Conservation (phyloP, 768 basidiomycete species). For the Floccularia luteovirens region DNA sequence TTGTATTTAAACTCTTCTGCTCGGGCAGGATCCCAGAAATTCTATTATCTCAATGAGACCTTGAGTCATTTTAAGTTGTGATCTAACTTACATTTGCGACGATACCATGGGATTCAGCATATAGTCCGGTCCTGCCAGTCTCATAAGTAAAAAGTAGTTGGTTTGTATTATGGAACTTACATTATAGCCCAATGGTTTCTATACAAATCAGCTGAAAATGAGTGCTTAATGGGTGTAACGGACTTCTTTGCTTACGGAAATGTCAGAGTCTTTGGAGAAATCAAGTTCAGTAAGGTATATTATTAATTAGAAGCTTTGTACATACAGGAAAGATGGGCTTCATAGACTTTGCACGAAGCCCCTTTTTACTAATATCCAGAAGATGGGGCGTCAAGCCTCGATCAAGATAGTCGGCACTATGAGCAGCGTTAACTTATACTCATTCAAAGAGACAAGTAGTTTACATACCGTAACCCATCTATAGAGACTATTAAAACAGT, state of each 20-base stretch:
- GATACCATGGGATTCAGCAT: constrained; percentile 88
- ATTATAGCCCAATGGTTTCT: constrained; percentile 91
- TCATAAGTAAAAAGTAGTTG: constrained; percentile 4
- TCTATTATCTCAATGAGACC: constrained; percentile 39
- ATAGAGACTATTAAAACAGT: constrained; percentile 84
- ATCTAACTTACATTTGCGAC: constrained; percentile 64
- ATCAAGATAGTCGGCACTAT: constrained; percentile 81
- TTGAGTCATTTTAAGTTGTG: neutral
- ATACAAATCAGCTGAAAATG: neutral
- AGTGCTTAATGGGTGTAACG: neutral
- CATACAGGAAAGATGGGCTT: constrained; percentile 78
- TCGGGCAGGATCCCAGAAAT: constrained; percentile 77
- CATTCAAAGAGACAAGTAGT: neutral
- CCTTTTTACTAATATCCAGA: constrained; percentile 71
- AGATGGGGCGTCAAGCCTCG: constrained; percentile 81
- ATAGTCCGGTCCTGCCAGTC: constrained; percentile 71
- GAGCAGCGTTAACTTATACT: constrained; percentile 6
- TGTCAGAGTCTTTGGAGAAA: constrained; percentile 60
- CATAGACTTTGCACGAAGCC: constrained; percentile 84
- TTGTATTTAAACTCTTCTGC: constrained; percentile 69
- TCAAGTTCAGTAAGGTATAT: neutral
- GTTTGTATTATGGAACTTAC: constrained; percentile 31
- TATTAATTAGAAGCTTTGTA: neutral
- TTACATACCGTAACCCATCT: constrained; percentile 67
- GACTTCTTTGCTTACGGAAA: constrained; percentile 62